These are phyloP conservation scores for Symbiodinium pilosum DNA, from an alignment of 73 alveolate species.

Conservation along the genomic window DNA sequence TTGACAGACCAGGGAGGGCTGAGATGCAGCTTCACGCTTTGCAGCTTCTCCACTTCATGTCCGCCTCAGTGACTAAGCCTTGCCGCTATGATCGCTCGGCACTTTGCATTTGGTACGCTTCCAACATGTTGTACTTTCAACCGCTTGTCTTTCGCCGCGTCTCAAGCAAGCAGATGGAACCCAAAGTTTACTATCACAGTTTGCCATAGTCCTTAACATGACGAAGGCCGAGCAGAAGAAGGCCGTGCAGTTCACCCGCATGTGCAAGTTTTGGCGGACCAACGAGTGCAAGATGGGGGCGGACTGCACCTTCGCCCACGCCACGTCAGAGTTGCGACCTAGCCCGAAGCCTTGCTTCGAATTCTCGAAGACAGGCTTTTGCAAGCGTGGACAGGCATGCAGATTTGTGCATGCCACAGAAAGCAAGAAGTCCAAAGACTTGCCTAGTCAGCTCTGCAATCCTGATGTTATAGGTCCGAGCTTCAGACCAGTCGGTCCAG, in stretches of 20 bases:
- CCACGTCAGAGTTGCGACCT: neutral
- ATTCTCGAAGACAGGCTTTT: neutral
- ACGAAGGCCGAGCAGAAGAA: neutral
- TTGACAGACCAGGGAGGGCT: no score
- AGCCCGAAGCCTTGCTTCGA: slow-evolving; percentile 1
- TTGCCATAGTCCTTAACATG: neutral
- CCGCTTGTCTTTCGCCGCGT: no score
- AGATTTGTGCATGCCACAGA: neutral
- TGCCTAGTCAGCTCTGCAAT: neutral
- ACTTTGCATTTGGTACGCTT: no score
- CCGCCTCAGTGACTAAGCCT: no score
- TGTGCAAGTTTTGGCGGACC: slow-evolving; percentile 4
- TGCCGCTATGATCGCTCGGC: no score
- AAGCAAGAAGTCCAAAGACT: neutral
- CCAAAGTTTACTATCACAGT: no score
- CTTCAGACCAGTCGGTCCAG: neutral
- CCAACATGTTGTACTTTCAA: no score
- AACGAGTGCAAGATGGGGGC: slow-evolving; percentile 21
- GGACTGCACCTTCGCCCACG: slow-evolving; percentile 5
- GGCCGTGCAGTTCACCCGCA: neutral
- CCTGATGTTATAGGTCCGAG: neutral
- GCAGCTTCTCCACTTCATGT: no score
- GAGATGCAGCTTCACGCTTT: no score
- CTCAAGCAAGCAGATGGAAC: no score
- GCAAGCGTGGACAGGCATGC: neutral